Evolutionary conservation across 1,139 yeast genomes (phyloP).

Genomic region (Candida buenavistaensis): DNA sequence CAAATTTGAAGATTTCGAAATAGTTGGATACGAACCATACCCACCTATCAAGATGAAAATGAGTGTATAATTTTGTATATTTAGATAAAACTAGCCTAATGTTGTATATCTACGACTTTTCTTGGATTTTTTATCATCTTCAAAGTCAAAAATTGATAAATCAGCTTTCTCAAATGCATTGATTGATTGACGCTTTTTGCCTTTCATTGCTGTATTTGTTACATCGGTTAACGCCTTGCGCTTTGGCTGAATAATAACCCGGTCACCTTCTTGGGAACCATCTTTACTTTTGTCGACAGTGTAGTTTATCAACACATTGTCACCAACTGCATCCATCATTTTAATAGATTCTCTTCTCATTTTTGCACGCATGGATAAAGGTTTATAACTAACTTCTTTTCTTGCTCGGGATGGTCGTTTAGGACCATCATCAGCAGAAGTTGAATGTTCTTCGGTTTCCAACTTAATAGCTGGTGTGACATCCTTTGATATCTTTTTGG

Average conservation of each 20-base stretch:
- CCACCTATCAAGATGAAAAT: slow-evolving; percentile 84
- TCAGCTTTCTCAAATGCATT: slow-evolving; percentile 11
- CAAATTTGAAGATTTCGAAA: slow-evolving; percentile 80
- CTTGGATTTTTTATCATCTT: slow-evolving; percentile 15
- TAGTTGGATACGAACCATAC: slow-evolving; percentile 77
- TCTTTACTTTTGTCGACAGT: slow-evolving; percentile 36
- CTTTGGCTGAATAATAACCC: no score
- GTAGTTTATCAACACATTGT: slow-evolving; percentile 30
- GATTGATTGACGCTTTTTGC: slow-evolving; percentile 8
- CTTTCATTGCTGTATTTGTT: slow-evolving; percentile 15
- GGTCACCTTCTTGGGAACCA: neutral
- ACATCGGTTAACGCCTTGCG: slow-evolving; percentile 22
- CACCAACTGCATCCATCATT: slow-evolving; percentile 55
- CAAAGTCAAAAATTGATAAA: slow-evolving; percentile 32
- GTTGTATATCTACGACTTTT: slow-evolving; percentile 16
- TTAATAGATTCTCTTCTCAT: slow-evolving; percentile 68
- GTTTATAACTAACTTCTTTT: slow-evolving; percentile 59
- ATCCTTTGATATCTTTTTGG: neutral
- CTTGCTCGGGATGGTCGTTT: slow-evolving; percentile 18
- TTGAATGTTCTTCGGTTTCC: neutral
- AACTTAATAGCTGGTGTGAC: neutral
- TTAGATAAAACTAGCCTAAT: slow-evolving; percentile 7
- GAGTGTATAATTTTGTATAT: slow-evolving; percentile 43
- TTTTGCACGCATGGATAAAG: slow-evolving; percentile 67
- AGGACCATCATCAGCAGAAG: slow-evolving; percentile 2